Base-by-base conservation (phyloP, 2,329 filamentous ascomycete species). In the Furcasterigmium furcatum region DNA sequence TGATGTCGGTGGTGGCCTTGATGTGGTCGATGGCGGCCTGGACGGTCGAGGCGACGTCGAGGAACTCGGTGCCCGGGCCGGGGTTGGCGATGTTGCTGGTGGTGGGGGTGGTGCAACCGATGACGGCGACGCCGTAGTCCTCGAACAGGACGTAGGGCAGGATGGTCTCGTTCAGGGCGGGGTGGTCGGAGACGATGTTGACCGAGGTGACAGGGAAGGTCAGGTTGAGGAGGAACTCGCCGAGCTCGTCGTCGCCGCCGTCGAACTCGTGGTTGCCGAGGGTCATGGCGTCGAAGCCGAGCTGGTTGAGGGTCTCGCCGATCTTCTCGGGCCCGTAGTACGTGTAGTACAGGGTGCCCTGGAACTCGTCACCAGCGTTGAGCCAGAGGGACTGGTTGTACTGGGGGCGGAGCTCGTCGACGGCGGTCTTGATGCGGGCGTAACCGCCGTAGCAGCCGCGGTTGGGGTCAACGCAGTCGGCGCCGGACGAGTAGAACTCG, bases 271-370 rank as follows among this genome's bases (percentile, higher is more conserved):
- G 81, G 64, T 85, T 85, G 14, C 82, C 81, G 2, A 85, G 65
- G 0, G 82, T 85, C 82, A 86, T 85, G 54, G 77, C 80, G 49
- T 84, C 79, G 52, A 86, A 84, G n/a, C 75, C 74, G 41, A 86
- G 66, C 58, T 82, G 72, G 51, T 87, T 87, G 49, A 86, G 64
- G 0, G 78, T 82, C 55, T 84, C 76, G 41, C 81, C 80, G 51
- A 86, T 86, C 71, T 86, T 86, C 66, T 84, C 80, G 20, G 80
- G 79, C 14, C 77, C 76, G 55, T 86, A 86, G 60, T 77, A 85
- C 4, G 74, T 75, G 65, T 84, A 86, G 67, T 84, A 86, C 8
- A 85, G 69, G 1, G 83, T 86, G 44, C 83, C 82, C 54, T 85
- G 79, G 58, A 86, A 86, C 58, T 86, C 83, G 53, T 86, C 83